Evolutionary conservation across 805 yeast genomes (phyloP).

Genomic region (Lachancea waltii): DNA sequence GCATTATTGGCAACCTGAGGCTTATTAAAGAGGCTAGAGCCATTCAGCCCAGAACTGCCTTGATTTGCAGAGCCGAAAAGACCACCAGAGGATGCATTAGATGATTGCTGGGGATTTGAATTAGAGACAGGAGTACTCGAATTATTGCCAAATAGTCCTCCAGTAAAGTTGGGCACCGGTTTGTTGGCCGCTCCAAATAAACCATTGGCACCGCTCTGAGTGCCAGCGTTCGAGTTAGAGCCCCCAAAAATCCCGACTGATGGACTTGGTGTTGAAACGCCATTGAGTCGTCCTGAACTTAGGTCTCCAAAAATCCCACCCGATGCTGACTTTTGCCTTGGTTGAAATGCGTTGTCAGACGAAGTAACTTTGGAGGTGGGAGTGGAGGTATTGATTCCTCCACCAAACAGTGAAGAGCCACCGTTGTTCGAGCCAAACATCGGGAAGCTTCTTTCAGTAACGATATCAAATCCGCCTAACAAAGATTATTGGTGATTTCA

Average conservation of each 20-base stretch:
- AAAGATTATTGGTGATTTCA: too few relatives aligned
- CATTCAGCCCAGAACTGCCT: not conserved
- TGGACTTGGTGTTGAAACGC: conserved; percentile 8
- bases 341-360: conserved; percentile 19
- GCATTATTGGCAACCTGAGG: not conserved
- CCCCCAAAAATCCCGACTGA: conserved; percentile 1
- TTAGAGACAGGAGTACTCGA: conserved; percentile 1
- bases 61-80: not conserved
- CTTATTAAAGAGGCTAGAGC: not conserved
- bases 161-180: not conserved
- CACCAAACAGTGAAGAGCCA: conserved; percentile 22
- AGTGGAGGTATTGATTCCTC: conserved; percentile 27
- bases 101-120: not conserved
- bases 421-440: conserved; percentile 21
- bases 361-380: conserved; percentile 31
- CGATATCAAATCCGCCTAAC: too few relatives aligned
- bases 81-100: not conserved
- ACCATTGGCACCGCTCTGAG: not conserved
- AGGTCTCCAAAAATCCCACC: conserved; percentile 23
- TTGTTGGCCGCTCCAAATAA: not conserved
- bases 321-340: conserved; percentile 22
- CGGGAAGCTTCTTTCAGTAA: too few relatives aligned
- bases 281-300: not conserved
- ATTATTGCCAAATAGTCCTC: conserved; percentile 1
- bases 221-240: not conserved